Conservation (phyloP, 805 yeast species). For the Zygoascus biomembranicola region DNA sequence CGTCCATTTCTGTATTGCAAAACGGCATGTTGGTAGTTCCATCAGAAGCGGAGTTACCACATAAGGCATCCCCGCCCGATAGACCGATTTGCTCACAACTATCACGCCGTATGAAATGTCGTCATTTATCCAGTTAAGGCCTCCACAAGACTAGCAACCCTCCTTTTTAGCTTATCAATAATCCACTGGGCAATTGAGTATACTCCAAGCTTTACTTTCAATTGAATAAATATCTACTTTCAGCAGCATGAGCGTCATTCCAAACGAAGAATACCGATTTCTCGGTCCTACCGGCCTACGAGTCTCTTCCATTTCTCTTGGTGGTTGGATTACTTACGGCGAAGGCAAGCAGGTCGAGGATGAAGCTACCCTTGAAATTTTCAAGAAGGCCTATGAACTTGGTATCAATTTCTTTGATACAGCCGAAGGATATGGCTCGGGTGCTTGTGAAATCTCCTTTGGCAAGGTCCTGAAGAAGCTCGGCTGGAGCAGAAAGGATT, state of each 20-base stretch:
- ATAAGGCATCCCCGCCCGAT: too few species aligned
- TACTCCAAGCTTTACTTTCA: too few species aligned
- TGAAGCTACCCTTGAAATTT: slow-evolving; percentile 18
- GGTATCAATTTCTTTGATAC: slow-evolving; percentile 28
- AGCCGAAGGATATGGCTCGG: slow-evolving; percentile 23
- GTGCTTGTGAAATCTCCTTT: slow-evolving; percentile 23
- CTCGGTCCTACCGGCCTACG: slow-evolving; percentile 25
- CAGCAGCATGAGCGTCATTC: slow-evolving; percentile 7
- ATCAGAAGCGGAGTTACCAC: too few species aligned
- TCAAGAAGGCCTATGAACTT: slow-evolving; percentile 23
- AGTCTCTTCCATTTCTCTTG: slow-evolving; percentile 24
- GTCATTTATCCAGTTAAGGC: too few species aligned
- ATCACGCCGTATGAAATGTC: too few species aligned
- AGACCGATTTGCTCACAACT: too few species aligned
- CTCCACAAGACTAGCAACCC: too few species aligned
- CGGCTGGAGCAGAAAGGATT: slow-evolving; percentile 24
- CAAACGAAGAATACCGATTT: slow-evolving; percentile 21
- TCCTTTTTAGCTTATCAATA: too few species aligned
- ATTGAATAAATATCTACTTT: too few species aligned
- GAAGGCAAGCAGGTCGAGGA: slow-evolving; percentile 18
- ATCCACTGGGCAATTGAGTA: too few species aligned
- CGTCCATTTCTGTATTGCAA: too few species aligned
- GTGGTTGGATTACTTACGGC: slow-evolving; percentile 26
- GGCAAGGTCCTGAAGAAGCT: slow-evolving; percentile 22
- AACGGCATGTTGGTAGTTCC: too few species aligned